phyloP scores from a whole-genome alignment of 805 yeast species.

The Hemisphaericaspora nanyangensis region DNA sequence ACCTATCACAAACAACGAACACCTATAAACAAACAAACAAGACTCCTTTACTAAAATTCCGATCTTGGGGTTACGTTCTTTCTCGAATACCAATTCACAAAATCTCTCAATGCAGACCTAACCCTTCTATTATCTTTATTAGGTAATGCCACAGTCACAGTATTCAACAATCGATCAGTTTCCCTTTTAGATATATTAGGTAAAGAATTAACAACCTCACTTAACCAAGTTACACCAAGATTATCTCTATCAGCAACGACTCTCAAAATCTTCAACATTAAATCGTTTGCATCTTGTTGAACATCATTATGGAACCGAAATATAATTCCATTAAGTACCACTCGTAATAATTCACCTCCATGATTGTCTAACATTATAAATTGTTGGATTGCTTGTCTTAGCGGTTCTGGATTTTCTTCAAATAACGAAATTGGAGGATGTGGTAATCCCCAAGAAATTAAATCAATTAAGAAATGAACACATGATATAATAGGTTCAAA shows the following conservation, averaged over 20 bases:
- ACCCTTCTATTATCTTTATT: constrained; percentile 72
- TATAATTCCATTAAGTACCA: constrained; percentile 63
- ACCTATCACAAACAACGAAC: no score
- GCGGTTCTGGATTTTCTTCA: constrained; percentile 49
- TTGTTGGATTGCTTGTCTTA: constrained; percentile 46
- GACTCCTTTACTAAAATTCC: constrained; percentile 21
- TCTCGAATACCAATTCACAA: constrained; percentile 78
- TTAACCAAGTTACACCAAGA: constrained; percentile 56
- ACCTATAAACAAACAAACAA: no score
- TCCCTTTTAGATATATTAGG: constrained; percentile 71
- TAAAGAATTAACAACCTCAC: constrained; percentile 48
- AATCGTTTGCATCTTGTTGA: constrained; percentile 70
- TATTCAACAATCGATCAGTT: constrained; percentile 54
- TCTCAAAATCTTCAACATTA: constrained; percentile 60
- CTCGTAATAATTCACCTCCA: constrained; percentile 55
- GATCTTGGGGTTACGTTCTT: constrained; percentile 53
- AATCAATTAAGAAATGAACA: constrained; percentile 75
- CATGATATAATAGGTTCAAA: constrained; percentile 67
- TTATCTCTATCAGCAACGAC: constrained; percentile 37
- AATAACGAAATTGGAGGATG: constrained; percentile 75
- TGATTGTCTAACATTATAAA: constrained; percentile 40
- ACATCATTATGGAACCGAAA: constrained; percentile 68
- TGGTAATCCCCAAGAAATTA: constrained; percentile 79
- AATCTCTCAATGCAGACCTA: constrained; percentile 68
- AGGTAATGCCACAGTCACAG: constrained; percentile 56